A percentile compares a stretch with the other conserved stretches of the same genome.
phyloP scores from a whole-genome alignment of 2,329 filamentous ascomycete genomes.

The Neurospora sp. region DNA sequence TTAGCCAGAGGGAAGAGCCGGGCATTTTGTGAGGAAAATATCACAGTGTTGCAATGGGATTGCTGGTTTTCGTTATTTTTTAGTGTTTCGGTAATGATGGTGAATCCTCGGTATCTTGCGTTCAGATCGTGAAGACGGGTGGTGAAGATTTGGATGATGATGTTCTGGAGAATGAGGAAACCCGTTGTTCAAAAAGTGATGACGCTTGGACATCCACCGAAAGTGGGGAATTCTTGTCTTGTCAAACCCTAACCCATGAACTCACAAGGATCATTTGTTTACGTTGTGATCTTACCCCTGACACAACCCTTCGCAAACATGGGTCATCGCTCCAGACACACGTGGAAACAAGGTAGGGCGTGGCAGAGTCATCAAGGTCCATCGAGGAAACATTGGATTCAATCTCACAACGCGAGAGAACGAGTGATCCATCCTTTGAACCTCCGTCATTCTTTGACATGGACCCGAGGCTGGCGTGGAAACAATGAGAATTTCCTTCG shows the following conservation, averaged over 20 bases:
- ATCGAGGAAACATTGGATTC: not conserved
- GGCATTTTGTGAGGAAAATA: slow-evolving; percentile 16
- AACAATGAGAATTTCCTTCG: not conserved
- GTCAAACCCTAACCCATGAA: not conserved
- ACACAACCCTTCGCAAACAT: not conserved
- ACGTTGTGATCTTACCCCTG: not conserved
- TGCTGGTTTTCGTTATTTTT: not conserved
- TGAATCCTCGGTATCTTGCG: not conserved
- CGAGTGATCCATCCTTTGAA: not conserved
- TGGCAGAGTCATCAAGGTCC: not conserved
- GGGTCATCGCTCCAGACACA: not conserved
- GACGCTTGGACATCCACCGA: not conserved
- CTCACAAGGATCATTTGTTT: not conserved
- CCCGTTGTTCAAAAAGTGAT: not conserved
- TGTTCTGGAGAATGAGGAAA: not conserved
- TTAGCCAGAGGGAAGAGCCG: slow-evolving; percentile 25
- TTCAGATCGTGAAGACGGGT: not conserved
- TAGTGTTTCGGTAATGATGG: not conserved
- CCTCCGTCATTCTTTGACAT: not conserved
- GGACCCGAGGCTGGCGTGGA: not conserved
- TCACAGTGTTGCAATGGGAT: not conserved
- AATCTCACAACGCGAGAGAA: not conserved
- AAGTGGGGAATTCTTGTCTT: not conserved
- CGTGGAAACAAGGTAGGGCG: not conserved
- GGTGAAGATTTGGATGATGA: not conserved